Percentiles rank a stretch among this genome's conserved stretches.
Evolutionary conservation across 2,329 filamentous ascomycete genomes (phyloP).

Genomic region (Colletotrichum nymphaeae): DNA sequence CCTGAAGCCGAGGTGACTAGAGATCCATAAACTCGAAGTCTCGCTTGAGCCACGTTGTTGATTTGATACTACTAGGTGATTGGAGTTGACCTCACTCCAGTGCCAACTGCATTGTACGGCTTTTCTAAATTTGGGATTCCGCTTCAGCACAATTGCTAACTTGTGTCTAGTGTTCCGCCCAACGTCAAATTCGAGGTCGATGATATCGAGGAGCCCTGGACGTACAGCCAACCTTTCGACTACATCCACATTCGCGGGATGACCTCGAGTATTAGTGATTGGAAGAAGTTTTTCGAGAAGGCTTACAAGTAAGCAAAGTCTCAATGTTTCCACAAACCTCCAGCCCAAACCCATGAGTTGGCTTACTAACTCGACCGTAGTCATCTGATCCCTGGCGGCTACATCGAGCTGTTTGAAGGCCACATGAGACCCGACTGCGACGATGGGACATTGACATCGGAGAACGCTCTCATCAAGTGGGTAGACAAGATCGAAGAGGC

Average conservation of each 20-base stretch:
- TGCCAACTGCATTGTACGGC: constrained; percentile 43
- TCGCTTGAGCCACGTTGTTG: no score
- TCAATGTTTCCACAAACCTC: no score
- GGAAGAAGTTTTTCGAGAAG: constrained; percentile 56
- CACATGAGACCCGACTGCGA: constrained; percentile 44
- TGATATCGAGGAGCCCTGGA: not conserved
- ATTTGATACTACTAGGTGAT: no score
- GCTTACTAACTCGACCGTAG: no score
- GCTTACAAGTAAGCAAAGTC: constrained; percentile 54
- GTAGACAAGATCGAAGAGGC: constrained; percentile 43
- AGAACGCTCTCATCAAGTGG: constrained; percentile 34
- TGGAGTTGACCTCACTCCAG: constrained; percentile 41
- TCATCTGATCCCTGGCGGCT: constrained; percentile 51
- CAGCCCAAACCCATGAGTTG: no score
- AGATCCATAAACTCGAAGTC: no score
- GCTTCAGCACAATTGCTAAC: no score
- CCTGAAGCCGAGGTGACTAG: constrained; percentile 43
- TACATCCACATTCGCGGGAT: constrained; percentile 39
- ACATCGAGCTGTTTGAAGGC: constrained; percentile 51
- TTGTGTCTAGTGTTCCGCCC: constrained; percentile 63
- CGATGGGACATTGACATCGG: constrained; percentile 40
- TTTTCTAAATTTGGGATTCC: no score
- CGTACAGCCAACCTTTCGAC: not conserved
- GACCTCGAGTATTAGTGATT: constrained; percentile 52
- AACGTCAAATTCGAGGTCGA: constrained; percentile 59